Conservation (phyloP, 805 yeast species). For the Zygotorulaspora chibaensis region DNA sequence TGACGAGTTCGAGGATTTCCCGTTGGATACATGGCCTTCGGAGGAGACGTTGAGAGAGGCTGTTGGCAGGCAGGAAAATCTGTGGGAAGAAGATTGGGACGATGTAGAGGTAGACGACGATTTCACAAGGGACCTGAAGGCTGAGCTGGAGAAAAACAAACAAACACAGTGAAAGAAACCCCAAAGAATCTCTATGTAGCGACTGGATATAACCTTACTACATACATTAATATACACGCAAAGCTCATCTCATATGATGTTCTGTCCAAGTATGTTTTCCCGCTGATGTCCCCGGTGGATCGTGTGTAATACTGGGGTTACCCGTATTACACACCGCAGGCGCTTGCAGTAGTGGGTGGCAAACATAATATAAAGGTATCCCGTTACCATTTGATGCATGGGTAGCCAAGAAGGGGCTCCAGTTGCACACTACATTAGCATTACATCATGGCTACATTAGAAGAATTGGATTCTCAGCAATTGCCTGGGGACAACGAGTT, state of each 20-base stretch:
- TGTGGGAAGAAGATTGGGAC: constrained; percentile 98
- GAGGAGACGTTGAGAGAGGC: constrained; percentile 47
- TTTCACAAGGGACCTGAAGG: constrained; percentile 69
- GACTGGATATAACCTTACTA: not conserved
- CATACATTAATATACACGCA: not conserved
- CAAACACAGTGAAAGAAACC: constrained; percentile 10
- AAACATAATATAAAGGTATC: too few relatives aligned
- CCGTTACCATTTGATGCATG: too few relatives aligned
- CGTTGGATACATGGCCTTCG: constrained; percentile 81
- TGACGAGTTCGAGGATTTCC: constrained; percentile 96
- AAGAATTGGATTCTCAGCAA: constrained; percentile 61
- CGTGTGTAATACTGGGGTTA: too few relatives aligned
- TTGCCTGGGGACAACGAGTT: constrained; percentile 51
- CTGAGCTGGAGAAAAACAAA: constrained; percentile 35
- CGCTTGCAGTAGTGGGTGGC: too few relatives aligned
- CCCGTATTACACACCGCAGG: too few relatives aligned
- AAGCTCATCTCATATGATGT: not conserved
- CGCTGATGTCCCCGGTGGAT: too few relatives aligned
- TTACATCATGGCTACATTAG: constrained; percentile 67
- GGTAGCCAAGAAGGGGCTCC: not conserved
- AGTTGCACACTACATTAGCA: too few relatives aligned
- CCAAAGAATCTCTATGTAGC: not conserved
- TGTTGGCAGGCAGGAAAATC: constrained; percentile 46
- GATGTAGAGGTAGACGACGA: constrained; percentile 92
- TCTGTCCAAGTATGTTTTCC: not conserved